These are phyloP conservation scores for Claviceps digitariae DNA, from an alignment of 2,329 filamentous ascomycete genomes.

Conservation along the genomic window DNA sequence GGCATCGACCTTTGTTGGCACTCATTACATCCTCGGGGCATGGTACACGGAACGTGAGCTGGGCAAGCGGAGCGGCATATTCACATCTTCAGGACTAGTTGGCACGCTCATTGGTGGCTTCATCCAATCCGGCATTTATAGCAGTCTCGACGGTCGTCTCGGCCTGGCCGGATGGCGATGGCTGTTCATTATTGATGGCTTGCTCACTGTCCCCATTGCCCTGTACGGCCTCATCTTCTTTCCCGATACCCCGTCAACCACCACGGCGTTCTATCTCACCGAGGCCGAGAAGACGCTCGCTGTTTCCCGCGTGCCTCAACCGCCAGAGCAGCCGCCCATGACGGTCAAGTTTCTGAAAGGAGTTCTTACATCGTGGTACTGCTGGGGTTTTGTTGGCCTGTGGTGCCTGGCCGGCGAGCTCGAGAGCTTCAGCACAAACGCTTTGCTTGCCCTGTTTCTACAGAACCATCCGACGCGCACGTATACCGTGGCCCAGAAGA, in stretches of 20 bases:
- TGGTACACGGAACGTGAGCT: constrained; percentile 51
- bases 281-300: constrained; percentile 33
- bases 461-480: constrained; percentile 30
- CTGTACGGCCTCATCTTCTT: constrained; percentile 22
- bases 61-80: constrained; percentile 49
- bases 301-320: constrained; percentile 23
- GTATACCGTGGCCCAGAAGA: constrained; percentile 35
- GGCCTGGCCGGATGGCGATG: constrained; percentile 54
- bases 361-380: constrained; percentile 47
- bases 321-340: constrained; percentile 28
- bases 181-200: constrained; percentile 59
- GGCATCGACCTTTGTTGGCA: constrained; percentile 26
- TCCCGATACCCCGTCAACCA: constrained; percentile 31
- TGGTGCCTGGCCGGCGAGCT: constrained; percentile 61
- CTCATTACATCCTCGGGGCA: constrained; percentile 29
- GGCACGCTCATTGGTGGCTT: constrained; percentile 40
- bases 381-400: constrained; percentile 51
- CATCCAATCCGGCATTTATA: constrained; percentile 49
- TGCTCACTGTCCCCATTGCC: constrained; percentile 25
- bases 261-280: constrained; percentile 28
- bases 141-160: constrained; percentile 24
- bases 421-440: constrained; percentile 56
- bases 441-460: constrained; percentile 38
- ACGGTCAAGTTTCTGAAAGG: constrained; percentile 36
- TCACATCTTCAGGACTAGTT: constrained; percentile 45